These are phyloP conservation scores for Phytophthora litchii DNA, from an alignment of 352 stramenopile genomes.

Conservation along the genomic window DNA sequence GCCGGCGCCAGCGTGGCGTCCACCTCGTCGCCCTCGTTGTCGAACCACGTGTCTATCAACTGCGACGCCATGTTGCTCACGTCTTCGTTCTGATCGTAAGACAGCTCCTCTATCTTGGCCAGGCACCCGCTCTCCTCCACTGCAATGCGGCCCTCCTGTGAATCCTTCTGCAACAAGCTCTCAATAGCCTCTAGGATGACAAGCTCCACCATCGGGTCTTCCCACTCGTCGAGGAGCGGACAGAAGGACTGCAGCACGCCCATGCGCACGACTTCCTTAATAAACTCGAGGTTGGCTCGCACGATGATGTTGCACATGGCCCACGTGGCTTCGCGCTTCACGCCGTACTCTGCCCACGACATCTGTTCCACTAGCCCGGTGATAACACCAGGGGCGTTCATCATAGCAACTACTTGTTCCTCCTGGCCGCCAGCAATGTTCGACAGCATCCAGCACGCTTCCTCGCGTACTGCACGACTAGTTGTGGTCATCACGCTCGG, in stretches of 20 bases:
- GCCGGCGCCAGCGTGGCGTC: constrained; percentile 53
- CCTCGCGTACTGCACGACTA: constrained; percentile 79
- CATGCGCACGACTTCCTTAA: constrained; percentile 71
- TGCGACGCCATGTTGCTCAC: constrained; percentile 76
- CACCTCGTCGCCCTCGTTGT: constrained; percentile 54
- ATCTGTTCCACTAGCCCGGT: constrained; percentile 78
- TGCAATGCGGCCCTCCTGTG: constrained; percentile 58
- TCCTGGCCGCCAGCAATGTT: constrained; percentile 82
- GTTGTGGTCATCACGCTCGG: constrained; percentile 84
- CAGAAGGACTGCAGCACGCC: constrained; percentile 77
- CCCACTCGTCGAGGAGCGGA: constrained; percentile 80
- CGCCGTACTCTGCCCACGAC: constrained; percentile 86
- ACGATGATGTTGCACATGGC: constrained; percentile 89
- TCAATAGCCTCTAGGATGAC: constrained; percentile 86
- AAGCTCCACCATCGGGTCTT: constrained; percentile 86
- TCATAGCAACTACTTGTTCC: constrained; percentile 79
- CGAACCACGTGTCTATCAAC: constrained; percentile 87
- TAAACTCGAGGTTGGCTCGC: constrained; percentile 58
- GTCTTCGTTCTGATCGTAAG: constrained; percentile 83
- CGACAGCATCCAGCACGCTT: constrained; percentile 89
- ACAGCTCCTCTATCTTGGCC: constrained; percentile 81
- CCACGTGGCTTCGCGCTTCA: constrained; percentile 87
- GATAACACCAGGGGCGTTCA: constrained; percentile 72
- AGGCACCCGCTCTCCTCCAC: constrained; percentile 85
- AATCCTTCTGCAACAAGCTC: constrained; percentile 71